Percentiles rank a stretch among this genome's conserved stretches.
Evolutionary conservation across 2,329 filamentous ascomycete genomes (phyloP).

Genomic region (Colletotrichum sp.): DNA sequence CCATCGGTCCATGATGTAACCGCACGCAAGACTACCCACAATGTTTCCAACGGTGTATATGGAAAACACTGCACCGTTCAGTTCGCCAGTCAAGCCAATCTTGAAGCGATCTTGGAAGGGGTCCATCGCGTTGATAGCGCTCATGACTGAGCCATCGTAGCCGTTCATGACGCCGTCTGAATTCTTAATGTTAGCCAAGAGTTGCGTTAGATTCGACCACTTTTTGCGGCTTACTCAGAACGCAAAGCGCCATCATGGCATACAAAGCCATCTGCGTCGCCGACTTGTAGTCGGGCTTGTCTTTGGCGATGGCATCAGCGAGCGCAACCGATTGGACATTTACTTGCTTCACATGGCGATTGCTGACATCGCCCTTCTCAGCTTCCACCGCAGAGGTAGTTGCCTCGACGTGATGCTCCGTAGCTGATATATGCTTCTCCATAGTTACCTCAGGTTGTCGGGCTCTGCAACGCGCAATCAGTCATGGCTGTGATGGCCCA

Average conservation of each 20-base stretch:
- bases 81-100: slow-evolving; percentile 14
- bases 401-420: slow-evolving; percentile 8
- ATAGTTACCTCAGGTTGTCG: not conserved
- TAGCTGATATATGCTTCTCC: not conserved
- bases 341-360: slow-evolving; percentile 12
- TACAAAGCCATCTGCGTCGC: slow-evolving; percentile 19
- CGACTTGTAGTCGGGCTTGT: slow-evolving; percentile 20
- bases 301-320: slow-evolving; percentile 25
- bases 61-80: slow-evolving; percentile 19
- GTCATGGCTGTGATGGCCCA: not conserved
- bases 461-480: not conserved
- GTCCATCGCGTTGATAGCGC: slow-evolving; percentile 23
- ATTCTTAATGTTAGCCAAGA: accelerated
- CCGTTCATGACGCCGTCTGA: slow-evolving; percentile 16
- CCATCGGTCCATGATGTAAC: slow-evolving; percentile 25
- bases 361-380: not conserved
- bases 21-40: slow-evolving; percentile 16
- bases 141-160: slow-evolving; percentile 22
- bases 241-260: slow-evolving; percentile 24
- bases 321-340: slow-evolving; percentile 23
- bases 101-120: slow-evolving; percentile 22
- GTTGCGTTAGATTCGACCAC: not conserved
- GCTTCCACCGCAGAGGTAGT: slow-evolving; percentile 15
- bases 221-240: not conserved
- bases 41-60: slow-evolving; percentile 24